Evolutionary conservation across 176 grass and related monocot genomes (phyloP).

Genomic region (Aegilops tauschii): DNA sequence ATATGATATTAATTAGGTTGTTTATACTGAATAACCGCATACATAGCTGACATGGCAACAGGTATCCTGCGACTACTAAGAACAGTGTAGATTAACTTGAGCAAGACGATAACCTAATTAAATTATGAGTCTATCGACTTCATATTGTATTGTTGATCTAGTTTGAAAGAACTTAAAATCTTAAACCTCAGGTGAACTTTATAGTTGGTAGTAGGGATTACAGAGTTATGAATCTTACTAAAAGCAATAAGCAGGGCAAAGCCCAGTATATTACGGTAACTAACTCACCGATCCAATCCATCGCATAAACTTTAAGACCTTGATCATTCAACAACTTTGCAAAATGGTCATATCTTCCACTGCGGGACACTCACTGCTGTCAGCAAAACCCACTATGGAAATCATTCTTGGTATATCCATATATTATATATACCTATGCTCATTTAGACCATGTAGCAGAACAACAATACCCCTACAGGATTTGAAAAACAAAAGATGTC

Average conservation of each 20-base stretch:
- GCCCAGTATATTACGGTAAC: not conserved
- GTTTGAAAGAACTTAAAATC: slow-evolving; percentile 3
- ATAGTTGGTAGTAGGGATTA: not conserved
- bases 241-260: not conserved
- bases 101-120: not conserved
- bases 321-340: slow-evolving; percentile 85
- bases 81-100: not conserved
- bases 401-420: not conserved
- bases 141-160: not conserved
- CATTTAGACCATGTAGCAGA: slow-evolving; percentile 88
- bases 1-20: slow-evolving; percentile 4
- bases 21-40: not conserved
- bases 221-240: not conserved
- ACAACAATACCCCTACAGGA: slow-evolving; percentile 70
- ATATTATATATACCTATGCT: slow-evolving; percentile 70
- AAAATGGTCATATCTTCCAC: slow-evolving; percentile 88
- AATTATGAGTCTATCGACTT: slow-evolving; percentile 7
- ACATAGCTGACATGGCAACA: not conserved
- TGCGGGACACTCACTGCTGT: slow-evolving; percentile 39
- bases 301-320: slow-evolving; percentile 90
- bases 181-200: not conserved
- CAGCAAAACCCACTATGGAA: slow-evolving; percentile 41
- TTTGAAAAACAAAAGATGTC: slow-evolving; percentile 9
- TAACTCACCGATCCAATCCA: slow-evolving; percentile 97
- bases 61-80: not conserved